A percentile compares a stretch with the other conserved stretches of the same genome.
These are phyloP conservation scores for Tetradesmus lagerheimii DNA, from an alignment of 139 green algal genomes.

Conservation along the genomic window DNA sequence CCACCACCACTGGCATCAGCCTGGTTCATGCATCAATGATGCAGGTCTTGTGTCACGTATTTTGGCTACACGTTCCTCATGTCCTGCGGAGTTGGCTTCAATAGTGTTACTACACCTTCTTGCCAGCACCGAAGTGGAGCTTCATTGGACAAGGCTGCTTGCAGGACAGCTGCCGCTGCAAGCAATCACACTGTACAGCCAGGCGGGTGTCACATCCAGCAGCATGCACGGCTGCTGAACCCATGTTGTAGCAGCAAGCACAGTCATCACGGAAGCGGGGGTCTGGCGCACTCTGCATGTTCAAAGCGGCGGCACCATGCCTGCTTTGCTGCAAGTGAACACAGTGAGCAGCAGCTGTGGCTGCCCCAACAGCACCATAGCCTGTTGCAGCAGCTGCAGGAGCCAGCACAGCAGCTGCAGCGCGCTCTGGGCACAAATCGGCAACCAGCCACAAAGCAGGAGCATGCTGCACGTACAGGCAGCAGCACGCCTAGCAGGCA, in stretches of 20 bases:
- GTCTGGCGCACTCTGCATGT: not conserved
- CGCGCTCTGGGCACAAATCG: not conserved
- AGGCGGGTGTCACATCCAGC: not conserved
- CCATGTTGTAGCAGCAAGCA: not conserved
- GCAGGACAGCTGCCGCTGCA: not conserved
- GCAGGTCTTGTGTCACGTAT: too few relatives aligned
- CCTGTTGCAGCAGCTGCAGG: not conserved
- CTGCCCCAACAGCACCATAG: not conserved
- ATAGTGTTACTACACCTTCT: not conserved
- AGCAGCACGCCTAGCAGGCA: not conserved
- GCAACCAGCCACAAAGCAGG: not conserved
- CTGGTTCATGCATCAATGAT: not conserved
- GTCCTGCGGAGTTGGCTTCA: too few relatives aligned
- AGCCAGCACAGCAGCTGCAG: conserved; percentile 1
- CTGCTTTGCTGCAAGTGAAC: not conserved
- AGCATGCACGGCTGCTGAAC: not conserved
- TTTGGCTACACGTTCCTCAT: too few relatives aligned
- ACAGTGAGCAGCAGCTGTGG: not conserved
- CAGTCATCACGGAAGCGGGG: not conserved
- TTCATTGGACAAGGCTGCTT: not conserved
- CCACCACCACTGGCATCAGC: not conserved
- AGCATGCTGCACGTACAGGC: not conserved
- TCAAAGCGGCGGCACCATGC: not conserved
- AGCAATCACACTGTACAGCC: not conserved
- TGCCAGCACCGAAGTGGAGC: not conserved